phyloP scores from a whole-genome alignment of 83 land plant species.

The Larix sibirica region DNA sequence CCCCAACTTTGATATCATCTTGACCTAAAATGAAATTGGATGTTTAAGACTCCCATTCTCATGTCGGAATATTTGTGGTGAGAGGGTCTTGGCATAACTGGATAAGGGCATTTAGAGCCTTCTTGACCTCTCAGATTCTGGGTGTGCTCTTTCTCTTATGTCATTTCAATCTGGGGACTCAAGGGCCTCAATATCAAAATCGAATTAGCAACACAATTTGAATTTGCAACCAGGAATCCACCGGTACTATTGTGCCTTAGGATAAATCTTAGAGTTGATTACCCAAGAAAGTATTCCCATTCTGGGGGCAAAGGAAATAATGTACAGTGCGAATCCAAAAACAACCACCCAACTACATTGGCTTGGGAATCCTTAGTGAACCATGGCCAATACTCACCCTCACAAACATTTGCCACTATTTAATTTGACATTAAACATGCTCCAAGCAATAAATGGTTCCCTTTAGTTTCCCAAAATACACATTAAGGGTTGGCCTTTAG shows the following conservation, averaged over 20 bases:
- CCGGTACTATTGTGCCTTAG: slow-evolving; percentile 78
- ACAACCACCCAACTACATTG: slow-evolving; percentile 71
- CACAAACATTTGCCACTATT: slow-evolving; percentile 19
- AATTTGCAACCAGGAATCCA: slow-evolving; percentile 86
- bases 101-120: too few species aligned
- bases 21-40: too few species aligned
- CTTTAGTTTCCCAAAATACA: too few species aligned
- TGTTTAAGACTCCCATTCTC: too few species aligned
- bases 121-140: too few species aligned
- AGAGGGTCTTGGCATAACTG: too few species aligned
- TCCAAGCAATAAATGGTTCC: slow-evolving; percentile 42
- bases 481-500: too few species aligned
- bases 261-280: slow-evolving; percentile 85
- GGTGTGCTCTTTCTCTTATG: too few species aligned
- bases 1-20: too few species aligned
- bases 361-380: slow-evolving; percentile 73
- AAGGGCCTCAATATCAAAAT: slow-evolving; percentile 33
- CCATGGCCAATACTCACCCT: slow-evolving; percentile 25
- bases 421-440: slow-evolving; percentile 35
- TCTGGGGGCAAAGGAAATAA: slow-evolving; percentile 75
- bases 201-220: slow-evolving; percentile 82
- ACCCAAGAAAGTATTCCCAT: slow-evolving; percentile 96
- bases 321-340: slow-evolving; percentile 61
- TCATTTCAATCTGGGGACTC: too few species aligned
- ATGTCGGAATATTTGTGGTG: too few species aligned